Base-by-base conservation (phyloP, 257 asterid species). In the Solanum chiquidenum region DNA sequence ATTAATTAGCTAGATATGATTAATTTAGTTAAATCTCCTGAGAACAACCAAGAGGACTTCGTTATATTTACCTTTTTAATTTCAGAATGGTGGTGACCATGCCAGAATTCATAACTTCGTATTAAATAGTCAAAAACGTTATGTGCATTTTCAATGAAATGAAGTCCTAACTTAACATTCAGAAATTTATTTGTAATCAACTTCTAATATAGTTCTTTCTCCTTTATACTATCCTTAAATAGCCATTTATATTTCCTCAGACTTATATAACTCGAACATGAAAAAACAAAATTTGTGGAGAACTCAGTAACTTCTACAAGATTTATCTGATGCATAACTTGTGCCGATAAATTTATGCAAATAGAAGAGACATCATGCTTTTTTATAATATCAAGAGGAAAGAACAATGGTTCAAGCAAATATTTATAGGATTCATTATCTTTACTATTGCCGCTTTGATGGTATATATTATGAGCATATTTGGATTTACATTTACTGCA, bases 401-500 rank as follows among this genome's bases (percentile, higher is more conserved):
- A 79, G 84, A 44, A 44, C 13, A 79, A 44, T 25, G 25, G 38
- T 79, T 76, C 64, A 79, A 42, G 37, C 25, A 44, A 42, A 42
- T 77, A 77, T 25, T 77, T 25, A 79, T 42, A 42, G 64, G 13
- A 79, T 14, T 79, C 84, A 79, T 44, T 79, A 42, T 18, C 66
- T 9, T 79, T 16, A 80, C 85, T 18, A 16, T 80, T 20, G 33
- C 66, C 68, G 1, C 40, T 27, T 79, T 46, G 85, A 80, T 46
- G 42, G 29, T 46, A 27, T 49, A 46, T 46, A 46, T 18, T 49
- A 18, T 82, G 31, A 82, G 31, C 55, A 49, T 31, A 49, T 18
- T 29, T 16, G 69, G 29, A 40, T 49, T 49, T 82, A 25, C 85
- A 27, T 84, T 80, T 62, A 35, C 52, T 91, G 93, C 94, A 96